Evolutionary conservation across 805 yeast genomes (phyloP).

Genomic region (Kodamaea kakaduensis): DNA sequence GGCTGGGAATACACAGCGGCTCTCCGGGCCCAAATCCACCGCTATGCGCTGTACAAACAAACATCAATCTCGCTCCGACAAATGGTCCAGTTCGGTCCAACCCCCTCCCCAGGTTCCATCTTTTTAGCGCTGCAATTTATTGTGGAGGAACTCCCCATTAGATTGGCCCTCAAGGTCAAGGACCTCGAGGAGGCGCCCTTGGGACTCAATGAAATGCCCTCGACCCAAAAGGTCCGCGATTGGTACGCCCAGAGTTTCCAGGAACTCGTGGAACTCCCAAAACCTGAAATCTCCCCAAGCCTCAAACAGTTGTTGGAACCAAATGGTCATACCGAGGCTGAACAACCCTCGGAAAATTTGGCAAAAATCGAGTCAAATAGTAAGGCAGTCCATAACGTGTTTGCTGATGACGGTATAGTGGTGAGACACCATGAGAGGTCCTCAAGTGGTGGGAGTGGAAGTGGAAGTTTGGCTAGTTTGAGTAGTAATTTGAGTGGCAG

Average conservation of each 20-base stretch:
- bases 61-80: constrained; percentile 81
- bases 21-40: constrained; percentile 53
- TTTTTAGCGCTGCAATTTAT: constrained; percentile 82
- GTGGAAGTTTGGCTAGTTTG: too few relatives aligned
- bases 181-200: constrained; percentile 79
- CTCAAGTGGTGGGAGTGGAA: too few relatives aligned
- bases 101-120: constrained; percentile 71
- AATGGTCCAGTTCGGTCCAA: constrained; percentile 87
- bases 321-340: constrained; percentile 7
- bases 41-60: constrained; percentile 70
- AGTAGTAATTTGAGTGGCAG: too few relatives aligned
- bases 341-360: constrained; percentile 4
- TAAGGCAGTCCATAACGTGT: constrained; percentile 5
- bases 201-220: constrained; percentile 68
- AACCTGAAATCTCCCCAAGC: constrained; percentile 49
- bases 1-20: constrained; percentile 47
- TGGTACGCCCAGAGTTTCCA: constrained; percentile 93
- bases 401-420: constrained; percentile 10
- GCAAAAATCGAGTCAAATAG: constrained; percentile 7
- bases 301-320: constrained; percentile 33
- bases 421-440: constrained; percentile 8
- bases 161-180: constrained; percentile 80
- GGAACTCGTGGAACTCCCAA: constrained; percentile 63
- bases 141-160: constrained; percentile 80
- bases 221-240: constrained; percentile 69